These are phyloP conservation scores for Chaetomium sp. DNA, from an alignment of 2,329 filamentous ascomycete species.

Conservation along the genomic window DNA sequence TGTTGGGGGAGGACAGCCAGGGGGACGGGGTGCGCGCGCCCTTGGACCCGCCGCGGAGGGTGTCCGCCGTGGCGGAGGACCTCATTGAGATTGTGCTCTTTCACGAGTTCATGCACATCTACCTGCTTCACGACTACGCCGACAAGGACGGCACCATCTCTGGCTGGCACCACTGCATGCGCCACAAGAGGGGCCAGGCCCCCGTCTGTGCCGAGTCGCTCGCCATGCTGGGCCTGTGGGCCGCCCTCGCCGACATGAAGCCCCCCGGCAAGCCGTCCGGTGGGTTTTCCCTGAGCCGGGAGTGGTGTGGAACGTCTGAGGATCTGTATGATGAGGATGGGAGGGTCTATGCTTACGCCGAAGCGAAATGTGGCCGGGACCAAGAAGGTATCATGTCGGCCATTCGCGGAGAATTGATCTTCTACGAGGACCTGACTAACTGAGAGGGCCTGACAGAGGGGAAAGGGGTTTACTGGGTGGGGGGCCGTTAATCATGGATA, in stretches of 20 bases:
- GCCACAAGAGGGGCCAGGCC: not conserved
- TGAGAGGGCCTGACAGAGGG: too few species aligned
- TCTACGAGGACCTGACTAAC: slow-evolving; percentile 8
- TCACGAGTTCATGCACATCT: slow-evolving; percentile 23
- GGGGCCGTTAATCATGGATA: too few species aligned
- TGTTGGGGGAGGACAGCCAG: not conserved
- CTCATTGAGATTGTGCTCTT: slow-evolving; percentile 15
- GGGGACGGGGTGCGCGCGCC: too few species aligned
- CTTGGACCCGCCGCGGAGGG: too few species aligned
- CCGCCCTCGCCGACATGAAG: slow-evolving; percentile 13
- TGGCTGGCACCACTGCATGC: slow-evolving; percentile 18
- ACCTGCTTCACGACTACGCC: slow-evolving; percentile 10
- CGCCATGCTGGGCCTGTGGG: slow-evolving; percentile 16
- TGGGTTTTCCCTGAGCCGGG: slow-evolving; percentile 5
- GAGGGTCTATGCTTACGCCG: not conserved
- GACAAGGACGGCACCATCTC: not conserved
- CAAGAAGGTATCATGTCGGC: not conserved
- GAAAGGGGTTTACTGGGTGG: too few species aligned
- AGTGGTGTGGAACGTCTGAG: slow-evolving; percentile 8
- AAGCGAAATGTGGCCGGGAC: not conserved
- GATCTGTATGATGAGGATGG: not conserved
- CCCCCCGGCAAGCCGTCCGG: not conserved
- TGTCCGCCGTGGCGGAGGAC: not conserved
- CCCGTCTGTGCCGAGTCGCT: slow-evolving; percentile 17
- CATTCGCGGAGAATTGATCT: not conserved